phyloP scores from a whole-genome alignment of 495 filamentous ascomycete species.

The Penicillium verhagenii region DNA sequence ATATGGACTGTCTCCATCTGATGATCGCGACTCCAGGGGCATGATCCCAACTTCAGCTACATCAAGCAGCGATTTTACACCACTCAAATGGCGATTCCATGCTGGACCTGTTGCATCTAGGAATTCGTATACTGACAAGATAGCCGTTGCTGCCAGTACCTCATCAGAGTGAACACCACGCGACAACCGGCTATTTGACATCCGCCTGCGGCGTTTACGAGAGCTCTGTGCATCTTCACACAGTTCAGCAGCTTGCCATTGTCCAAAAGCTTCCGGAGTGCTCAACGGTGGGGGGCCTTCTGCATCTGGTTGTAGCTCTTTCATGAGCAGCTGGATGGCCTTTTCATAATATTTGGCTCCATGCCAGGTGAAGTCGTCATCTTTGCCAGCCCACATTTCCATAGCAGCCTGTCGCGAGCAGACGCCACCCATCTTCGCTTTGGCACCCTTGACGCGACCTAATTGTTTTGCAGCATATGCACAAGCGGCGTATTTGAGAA shows the following conservation, averaged over 20 bases:
- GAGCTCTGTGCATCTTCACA: constrained; percentile 31
- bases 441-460: constrained; percentile 51
- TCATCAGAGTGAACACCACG: constrained; percentile 56
- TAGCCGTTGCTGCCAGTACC: constrained; percentile 60
- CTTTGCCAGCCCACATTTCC: constrained; percentile 49
- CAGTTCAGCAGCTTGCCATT: constrained; percentile 39
- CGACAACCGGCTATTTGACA: constrained; percentile 39
- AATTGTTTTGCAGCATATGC: constrained; percentile 63
- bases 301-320: constrained; percentile 51
- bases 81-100: constrained; percentile 64
- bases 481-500: constrained; percentile 59
- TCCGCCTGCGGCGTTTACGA: constrained; percentile 41
- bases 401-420: constrained; percentile 50
- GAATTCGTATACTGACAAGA: constrained; percentile 64
- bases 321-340: constrained; percentile 61
- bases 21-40: constrained; percentile 47
- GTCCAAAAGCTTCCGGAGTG: constrained; percentile 35
- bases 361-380: constrained; percentile 54
- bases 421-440: constrained; percentile 49
- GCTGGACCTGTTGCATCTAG: constrained; percentile 59
- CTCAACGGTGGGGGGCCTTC: constrained; percentile 37
- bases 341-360: constrained; percentile 63
- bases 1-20: constrained; percentile 33
- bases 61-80: constrained; percentile 61
- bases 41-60: constrained; percentile 64